These are phyloP conservation scores for Globisporangium barbulae DNA, from an alignment of 352 stramenopile species.

Conservation along the genomic window DNA sequence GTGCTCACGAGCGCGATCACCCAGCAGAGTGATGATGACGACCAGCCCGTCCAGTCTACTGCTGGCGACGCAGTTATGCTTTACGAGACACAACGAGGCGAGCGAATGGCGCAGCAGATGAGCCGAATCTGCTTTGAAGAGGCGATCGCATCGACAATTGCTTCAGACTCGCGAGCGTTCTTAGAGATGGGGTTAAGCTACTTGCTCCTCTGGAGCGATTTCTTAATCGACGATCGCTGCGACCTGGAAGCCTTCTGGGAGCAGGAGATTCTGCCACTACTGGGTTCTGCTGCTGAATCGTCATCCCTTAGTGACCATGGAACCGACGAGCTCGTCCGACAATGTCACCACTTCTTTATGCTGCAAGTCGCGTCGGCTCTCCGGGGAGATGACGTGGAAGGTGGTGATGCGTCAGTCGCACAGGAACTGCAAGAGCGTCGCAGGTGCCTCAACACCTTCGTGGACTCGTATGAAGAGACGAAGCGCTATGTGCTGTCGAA, in stretches of 20 bases:
- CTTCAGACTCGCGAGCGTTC: constrained; percentile 12
- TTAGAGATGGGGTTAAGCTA: constrained; percentile 49
- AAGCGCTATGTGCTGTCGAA: constrained; percentile 16
- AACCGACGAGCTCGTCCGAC: constrained; percentile 20
- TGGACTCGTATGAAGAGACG: constrained; percentile 10
- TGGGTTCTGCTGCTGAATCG: neutral
- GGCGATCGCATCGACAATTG: neutral
- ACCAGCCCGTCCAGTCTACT: constrained; percentile 1
- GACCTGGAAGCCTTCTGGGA: constrained; percentile 37
- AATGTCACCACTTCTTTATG: constrained; percentile 48
- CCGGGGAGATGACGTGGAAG: neutral
- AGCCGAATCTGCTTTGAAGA: constrained; percentile 34
- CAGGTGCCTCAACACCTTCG: constrained; percentile 2
- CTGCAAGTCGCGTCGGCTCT: constrained; percentile 23
- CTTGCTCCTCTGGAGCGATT: constrained; percentile 37
- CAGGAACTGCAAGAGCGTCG: constrained; percentile 1
- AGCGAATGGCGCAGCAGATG: constrained; percentile 32
- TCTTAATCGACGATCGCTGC: constrained; percentile 21
- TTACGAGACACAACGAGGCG: neutral
- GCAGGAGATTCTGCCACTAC: constrained; percentile 26
- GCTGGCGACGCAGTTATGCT: neutral
- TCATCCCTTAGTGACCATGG: constrained; percentile 1
- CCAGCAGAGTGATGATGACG: neutral
- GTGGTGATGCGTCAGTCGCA: neutral
- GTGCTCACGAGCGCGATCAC: constrained; percentile 13